Evolutionary conservation across 352 stramenopile species (phyloP).

Genomic region (Phytophthora cactorum): DNA sequence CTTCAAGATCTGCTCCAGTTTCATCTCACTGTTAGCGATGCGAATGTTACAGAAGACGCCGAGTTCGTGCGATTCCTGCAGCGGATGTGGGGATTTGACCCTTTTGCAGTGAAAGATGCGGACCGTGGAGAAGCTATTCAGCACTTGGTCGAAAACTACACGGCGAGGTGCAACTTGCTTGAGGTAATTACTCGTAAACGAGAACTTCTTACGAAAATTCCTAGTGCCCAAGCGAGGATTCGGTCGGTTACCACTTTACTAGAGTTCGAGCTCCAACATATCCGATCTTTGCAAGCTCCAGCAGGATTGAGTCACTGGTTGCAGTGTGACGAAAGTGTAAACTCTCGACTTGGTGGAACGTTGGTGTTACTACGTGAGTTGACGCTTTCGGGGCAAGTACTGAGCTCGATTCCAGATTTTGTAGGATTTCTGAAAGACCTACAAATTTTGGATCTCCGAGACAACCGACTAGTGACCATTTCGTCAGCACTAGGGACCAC

Average conservation of each 20-base stretch:
- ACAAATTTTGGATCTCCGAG: constrained; percentile 32
- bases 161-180: constrained; percentile 19
- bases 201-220: constrained; percentile 36
- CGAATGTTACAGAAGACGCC: constrained; percentile 52
- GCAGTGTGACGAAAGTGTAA: constrained; percentile 27
- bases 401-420: constrained; percentile 27
- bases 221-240: constrained; percentile 27
- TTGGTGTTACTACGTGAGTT: constrained; percentile 20
- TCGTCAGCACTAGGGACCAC: constrained; percentile 23
- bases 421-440: constrained; percentile 30
- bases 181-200: constrained; percentile 33
- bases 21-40: constrained; percentile 57
- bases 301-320: constrained; percentile 27
- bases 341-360: constrained; percentile 16
- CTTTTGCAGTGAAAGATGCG: constrained; percentile 30
- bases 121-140: constrained; percentile 34
- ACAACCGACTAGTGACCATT: constrained; percentile 36
- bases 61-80: constrained; percentile 69
- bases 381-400: constrained; percentile 19
- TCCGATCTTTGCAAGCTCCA: constrained; percentile 29
- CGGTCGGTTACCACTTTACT: constrained; percentile 18
- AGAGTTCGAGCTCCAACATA: constrained; percentile 29
- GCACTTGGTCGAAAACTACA: constrained; percentile 46
- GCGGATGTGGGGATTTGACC: constrained; percentile 65
- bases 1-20: constrained; percentile 53